These are phyloP conservation scores for Letharia columbiana DNA, from an alignment of 495 filamentous ascomycete species.

Conservation along the genomic window DNA sequence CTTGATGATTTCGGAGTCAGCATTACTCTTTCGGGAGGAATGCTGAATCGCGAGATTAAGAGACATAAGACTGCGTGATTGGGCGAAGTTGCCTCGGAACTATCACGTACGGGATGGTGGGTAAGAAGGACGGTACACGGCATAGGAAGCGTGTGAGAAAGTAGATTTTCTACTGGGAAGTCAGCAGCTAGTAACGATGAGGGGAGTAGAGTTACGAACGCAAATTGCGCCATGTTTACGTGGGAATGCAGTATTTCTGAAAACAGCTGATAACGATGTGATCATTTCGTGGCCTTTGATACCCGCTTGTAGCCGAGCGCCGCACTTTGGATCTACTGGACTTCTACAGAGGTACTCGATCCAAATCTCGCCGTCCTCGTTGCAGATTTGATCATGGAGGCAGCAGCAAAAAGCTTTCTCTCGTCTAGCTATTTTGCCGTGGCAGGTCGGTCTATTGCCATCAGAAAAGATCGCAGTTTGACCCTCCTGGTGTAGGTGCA, in stretches of 20 bases:
- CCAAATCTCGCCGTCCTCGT: background rate
- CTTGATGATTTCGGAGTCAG: too few relatives aligned
- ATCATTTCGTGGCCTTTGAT: too few relatives aligned
- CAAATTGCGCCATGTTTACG: conserved; percentile 1
- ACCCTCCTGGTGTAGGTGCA: conserved; percentile 45
- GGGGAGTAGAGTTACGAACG: background rate
- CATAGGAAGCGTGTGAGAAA: conserved; percentile 50
- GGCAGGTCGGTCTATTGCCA: conserved; percentile 33
- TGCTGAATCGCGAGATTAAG: too few relatives aligned
- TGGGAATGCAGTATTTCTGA: background rate
- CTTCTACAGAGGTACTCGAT: too few relatives aligned
- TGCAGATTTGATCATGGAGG: conserved; percentile 30
- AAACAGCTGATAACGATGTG: background rate
- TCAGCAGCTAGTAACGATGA: background rate
- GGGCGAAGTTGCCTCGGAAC: too few relatives aligned
- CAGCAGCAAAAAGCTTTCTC: conserved; percentile 72
- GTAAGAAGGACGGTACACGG: conserved; percentile 55
- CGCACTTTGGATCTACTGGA: background rate
- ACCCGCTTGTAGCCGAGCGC: background rate
- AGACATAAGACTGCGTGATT: too few relatives aligned
- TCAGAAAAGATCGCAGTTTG: background rate
- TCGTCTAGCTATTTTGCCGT: conserved; percentile 75
- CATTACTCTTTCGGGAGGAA: too few relatives aligned
- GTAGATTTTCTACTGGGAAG: conserved; percentile 33
- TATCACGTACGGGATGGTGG: conserved; percentile 29